phyloP scores from a whole-genome alignment of 352 stramenopile species.

The Elongisporangium undulatum region DNA sequence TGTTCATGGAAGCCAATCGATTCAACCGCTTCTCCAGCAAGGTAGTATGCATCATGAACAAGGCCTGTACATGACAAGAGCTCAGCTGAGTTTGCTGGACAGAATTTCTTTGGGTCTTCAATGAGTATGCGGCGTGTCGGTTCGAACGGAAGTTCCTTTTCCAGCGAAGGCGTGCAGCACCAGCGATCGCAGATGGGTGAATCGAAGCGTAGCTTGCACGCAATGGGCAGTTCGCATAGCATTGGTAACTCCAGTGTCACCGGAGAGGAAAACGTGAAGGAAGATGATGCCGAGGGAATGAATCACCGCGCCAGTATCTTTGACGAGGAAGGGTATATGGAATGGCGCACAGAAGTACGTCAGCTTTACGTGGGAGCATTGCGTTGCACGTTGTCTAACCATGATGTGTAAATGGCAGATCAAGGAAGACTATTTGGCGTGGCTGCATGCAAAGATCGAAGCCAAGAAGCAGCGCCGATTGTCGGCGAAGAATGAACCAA shows the following conservation, averaged over 20 bases:
- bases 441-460: conserved; percentile 60
- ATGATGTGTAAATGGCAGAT: conserved; percentile 15
- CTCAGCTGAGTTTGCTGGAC: not conserved
- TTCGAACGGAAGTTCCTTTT: conserved; percentile 11
- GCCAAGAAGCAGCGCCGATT: conserved; percentile 36
- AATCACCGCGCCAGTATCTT: conserved; percentile 35
- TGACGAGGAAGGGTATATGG: conserved; percentile 54
- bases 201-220: conserved; percentile 21
- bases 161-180: not conserved
- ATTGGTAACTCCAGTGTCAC: conserved; percentile 9
- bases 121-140: conserved; percentile 19
- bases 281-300: conserved; percentile 1
- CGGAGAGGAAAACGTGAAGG: conserved; percentile 15
- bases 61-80: not conserved
- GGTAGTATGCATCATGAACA: conserved; percentile 24
- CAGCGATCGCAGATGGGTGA: conserved; percentile 11
- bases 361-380: not conserved
- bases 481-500: conserved; percentile 40
- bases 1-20: conserved; percentile 59
- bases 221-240: conserved; percentile 13
- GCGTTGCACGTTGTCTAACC: not conserved
- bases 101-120: conserved; percentile 51
- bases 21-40: conserved; percentile 40
- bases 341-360: conserved; percentile 53
- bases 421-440: conserved; percentile 72